Evolutionary conservation across 306 rosid genomes (phyloP), one percentile per base, ranked within the genome.

Genomic region (Prunus davidiana): DNA sequence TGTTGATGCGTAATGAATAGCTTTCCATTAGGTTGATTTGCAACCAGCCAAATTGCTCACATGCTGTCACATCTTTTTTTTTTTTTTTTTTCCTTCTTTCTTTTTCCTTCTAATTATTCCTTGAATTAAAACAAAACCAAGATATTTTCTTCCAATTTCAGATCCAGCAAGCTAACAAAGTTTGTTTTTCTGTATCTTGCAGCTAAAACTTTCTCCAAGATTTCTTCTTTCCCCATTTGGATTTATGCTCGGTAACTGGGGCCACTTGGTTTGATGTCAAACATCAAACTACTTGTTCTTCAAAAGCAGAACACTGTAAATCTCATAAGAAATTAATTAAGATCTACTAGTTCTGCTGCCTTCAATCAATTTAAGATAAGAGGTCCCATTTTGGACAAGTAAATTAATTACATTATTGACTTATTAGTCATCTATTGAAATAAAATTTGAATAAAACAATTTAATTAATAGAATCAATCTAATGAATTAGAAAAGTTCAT

Each of bases 401-500:
- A 38, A 38, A 7, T 54, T 30, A 43, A 30, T 47, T 65, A 45
- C 55, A 81, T 51, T 50, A 60, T 50, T 50, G 25, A 70, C 49
- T 55, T 56, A 56, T 20, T 54, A 19, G 74, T n/a, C 61, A 76
- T 46, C 56, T 28, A 43, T 20, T 58, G 22, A 20, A 25, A 57
- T 32, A 65, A 64, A 65, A 22, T 77, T 51, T 55, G n/a, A 51
- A 47, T 25, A 34, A 43, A 69, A 55, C 52, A 75, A 32, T 51
- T 57, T 60, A 56, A 80, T 68, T 61, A 79, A 82, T 78, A 78
- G 72, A 69, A 75, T 63, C 57, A 69, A 75, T 63, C 49, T 18
- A 74, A 82, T 65, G 81, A 72, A 47, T 67, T 4, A 76, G 82
- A 82, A 82, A 60, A 76, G 79, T 83, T 80, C 81, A 83, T 76